Evolutionary conservation across 148 eudicot genomes (phyloP), one percentile per base, ranked within the genome.

Genomic region (Hydrangea macrophylla): DNA sequence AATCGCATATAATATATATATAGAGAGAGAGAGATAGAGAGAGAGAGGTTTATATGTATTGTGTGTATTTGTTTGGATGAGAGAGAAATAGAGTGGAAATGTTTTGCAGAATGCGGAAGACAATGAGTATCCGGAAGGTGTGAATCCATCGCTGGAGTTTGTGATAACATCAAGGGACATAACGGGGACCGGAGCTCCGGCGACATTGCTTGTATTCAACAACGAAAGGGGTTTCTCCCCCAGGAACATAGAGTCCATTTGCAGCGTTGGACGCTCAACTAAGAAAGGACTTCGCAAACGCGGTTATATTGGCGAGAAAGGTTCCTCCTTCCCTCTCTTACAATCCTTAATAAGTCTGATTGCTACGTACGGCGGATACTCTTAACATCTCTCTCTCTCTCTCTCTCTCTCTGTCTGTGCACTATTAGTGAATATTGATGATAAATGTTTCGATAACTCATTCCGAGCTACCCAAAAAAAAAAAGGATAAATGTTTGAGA

Each of bases 241-340:
- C 1, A 78, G 70, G 20, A 87, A 90, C 48, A 80, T 87, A 4
- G 92, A 85, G 58, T 87, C 92, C 0, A 79, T 90, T 53, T 90
- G 96, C 62, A 72, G 77, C 53, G 75, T 87, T 48, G 96, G 96
- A 44, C 73, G 78, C 54, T 90, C 96, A 53, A 87, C 96, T 56
- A 90, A 90, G 78, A 87, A 82, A 50, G 92, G 85, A 67, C 70
- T 78, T 3, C 82, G 90, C 45, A 87, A 74, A 36, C 76, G 76
- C 13, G 96, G 92, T 22, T 88, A 80, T 60, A 88, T 88, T 42
- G 90, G 90, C 33, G 88, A 88, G 58, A 88, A 88, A 86, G 90
- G 94, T 84, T 73, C n/a, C n/a, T n/a, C n/a, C n/a, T n/a, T n/a
- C n/a, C n/a, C n/a, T n/a, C n/a, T n/a, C n/a, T n/a, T n/a, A n/a